A percentile compares a stretch with the other conserved stretches of the same genome.
phyloP scores from a whole-genome alignment of 2,329 filamentous ascomycete genomes.

The Purpureocillium takamizusanense region DNA sequence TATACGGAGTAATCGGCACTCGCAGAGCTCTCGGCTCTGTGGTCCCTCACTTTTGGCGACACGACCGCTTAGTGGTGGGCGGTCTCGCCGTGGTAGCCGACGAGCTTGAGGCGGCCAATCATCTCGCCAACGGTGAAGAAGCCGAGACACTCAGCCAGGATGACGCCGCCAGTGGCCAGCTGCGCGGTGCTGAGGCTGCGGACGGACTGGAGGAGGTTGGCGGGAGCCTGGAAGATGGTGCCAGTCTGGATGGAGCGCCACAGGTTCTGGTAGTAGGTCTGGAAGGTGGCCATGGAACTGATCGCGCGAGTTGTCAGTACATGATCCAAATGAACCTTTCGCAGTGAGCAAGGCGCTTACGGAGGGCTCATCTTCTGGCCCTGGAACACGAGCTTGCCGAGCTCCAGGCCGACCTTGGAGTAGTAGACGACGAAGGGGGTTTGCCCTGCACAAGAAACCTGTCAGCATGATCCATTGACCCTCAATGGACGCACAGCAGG shows the following conservation, averaged over 20 bases:
- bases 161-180: constrained; percentile 63
- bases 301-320: constrained; percentile 2
- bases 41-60: neutral
- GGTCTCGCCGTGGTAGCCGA: constrained; percentile 76
- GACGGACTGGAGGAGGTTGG: constrained; percentile 45
- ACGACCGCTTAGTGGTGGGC: constrained; percentile 46
- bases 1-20: neutral
- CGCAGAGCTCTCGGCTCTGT: neutral
- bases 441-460: constrained; percentile 50
- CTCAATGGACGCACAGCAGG: neutral
- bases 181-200: constrained; percentile 65
- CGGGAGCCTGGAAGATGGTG: constrained; percentile 46
- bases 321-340: too few relatives aligned
- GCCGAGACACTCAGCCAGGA: constrained; percentile 78
- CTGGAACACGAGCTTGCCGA: constrained; percentile 78
- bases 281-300: constrained; percentile 74
- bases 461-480: neutral
- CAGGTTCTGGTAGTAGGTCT: constrained; percentile 73
- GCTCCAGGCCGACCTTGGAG: constrained; percentile 77
- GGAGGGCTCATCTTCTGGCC: constrained; percentile 89
- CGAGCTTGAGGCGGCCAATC: constrained; percentile 86
- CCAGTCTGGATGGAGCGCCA: constrained; percentile 62
- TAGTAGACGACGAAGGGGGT: constrained; percentile 87
- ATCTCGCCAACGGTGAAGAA: constrained; percentile 99
- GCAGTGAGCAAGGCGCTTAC: constrained; percentile 68